These are phyloP conservation scores for Rhizoclosmatium globosum DNA, from an alignment of 192 early-diverging fungal genomes.

Conservation along the genomic window DNA sequence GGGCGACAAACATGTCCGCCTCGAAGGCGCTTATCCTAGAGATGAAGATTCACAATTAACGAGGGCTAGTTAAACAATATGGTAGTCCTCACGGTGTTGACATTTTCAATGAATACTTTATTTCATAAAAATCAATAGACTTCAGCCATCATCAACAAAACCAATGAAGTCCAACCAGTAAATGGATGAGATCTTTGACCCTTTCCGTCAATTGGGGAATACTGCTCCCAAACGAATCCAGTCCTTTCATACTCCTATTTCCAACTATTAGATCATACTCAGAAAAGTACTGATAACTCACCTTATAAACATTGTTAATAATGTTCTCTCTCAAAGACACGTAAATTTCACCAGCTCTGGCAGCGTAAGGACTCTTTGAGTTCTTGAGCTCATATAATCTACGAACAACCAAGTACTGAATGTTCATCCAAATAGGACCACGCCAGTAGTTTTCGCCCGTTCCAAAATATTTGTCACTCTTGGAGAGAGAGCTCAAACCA, in stretches of 20 bases:
- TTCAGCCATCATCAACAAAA: conserved; percentile 87
- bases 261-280: background rate
- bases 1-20: conserved; percentile 34
- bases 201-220: conserved; percentile 74
- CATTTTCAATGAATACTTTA: background rate
- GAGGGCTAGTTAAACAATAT: background rate
- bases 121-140: conserved; percentile 53
- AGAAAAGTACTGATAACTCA: conserved; percentile 27
- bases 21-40: conserved; percentile 37
- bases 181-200: conserved; percentile 91
- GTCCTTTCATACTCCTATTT: conserved; percentile 74
- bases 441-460: conserved; percentile 95
- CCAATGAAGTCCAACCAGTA: conserved; percentile 91
- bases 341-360: conserved; percentile 67
- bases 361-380: conserved; percentile 68
- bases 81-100: background rate
- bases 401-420: conserved; percentile 84
- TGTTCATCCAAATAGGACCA: conserved; percentile 92
- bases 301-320: conserved; percentile 76
- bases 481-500: conserved; percentile 50
- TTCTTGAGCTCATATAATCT: conserved; percentile 56
- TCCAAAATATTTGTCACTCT: conserved; percentile 40
- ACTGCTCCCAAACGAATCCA: conserved; percentile 94
- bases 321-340: conserved; percentile 75
- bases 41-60: background rate